Evolutionary conservation across 345 rosid genomes (phyloP), one percentile per base, ranked within the genome.

Genomic region (Salix exigua): DNA sequence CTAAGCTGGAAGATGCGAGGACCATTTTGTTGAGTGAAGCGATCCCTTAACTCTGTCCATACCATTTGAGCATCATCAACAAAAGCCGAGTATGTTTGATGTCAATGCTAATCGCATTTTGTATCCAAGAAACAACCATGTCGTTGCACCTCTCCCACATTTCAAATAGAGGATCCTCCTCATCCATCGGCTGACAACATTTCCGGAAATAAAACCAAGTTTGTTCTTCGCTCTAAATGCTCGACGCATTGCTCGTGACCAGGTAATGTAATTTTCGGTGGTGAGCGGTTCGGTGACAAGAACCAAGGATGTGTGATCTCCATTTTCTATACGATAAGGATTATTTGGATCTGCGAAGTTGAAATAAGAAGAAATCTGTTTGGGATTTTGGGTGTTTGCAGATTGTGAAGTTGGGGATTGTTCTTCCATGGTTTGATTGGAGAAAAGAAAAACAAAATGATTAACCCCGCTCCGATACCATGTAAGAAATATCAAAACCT

Each of bases 121-220:
- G 58, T 51, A 51, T 51, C 23, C 58, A 51, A 0, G 10, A 51
- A 51, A 51, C n/a, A 0, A 19, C 23, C 10, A 51, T 51, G 23
- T 1, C 10, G 6, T 51, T 51, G 1, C 3, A 51, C 1, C n/a
- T 51, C 2, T 51, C 10, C 23, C 58, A 51, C 10, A 51, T 18
- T 18, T 51, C 10, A 6, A 51, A 51, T 10, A 51, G 0, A 18
- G 10, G 23, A 51, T 51, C 55, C 1, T 51, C 58, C 0, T 51
- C 23, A 51, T 2, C 6, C 0, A 0, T 2, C 0, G 0, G 23
- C 23, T 18, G 6, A 0, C 0, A 2, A 51, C 2, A 0, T 0
- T 18, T 18, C 10, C 1, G 6, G 3, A 51, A 51, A 38, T 38
- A 0, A 38, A 38, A 2, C 42, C 42, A 38, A 8, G 42, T 0